Evolutionary conservation across 2,329 filamentous ascomycete species (phyloP).

Genomic region (Fusarium miscanthi): DNA sequence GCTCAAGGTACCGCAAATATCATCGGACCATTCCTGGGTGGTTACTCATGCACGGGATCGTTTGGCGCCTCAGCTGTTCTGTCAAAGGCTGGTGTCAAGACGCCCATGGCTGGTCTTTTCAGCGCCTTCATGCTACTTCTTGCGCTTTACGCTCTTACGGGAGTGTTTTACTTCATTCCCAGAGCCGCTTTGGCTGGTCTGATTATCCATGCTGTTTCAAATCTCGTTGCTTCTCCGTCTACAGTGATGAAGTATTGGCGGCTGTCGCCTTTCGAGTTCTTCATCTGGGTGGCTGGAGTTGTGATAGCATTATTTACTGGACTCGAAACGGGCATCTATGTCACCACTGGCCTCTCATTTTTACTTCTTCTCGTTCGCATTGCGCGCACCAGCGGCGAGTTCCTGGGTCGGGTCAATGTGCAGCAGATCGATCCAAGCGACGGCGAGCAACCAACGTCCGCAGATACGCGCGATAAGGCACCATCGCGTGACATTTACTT

Average conservation of each 20-base stretch:
- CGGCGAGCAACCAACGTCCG: background rate
- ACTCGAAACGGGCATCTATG: conserved; percentile 63
- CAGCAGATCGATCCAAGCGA: conserved; percentile 22
- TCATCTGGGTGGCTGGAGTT: conserved; percentile 81
- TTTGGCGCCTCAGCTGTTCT: conserved; percentile 81
- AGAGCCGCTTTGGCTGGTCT: conserved; percentile 76
- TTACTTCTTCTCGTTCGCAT: conserved; percentile 58
- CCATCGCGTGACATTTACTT: conserved; percentile 53
- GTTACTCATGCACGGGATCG: conserved; percentile 58
- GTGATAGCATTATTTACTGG: conserved; percentile 63
- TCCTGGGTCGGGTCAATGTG: conserved; percentile 55
- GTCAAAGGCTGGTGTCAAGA: conserved; percentile 84
- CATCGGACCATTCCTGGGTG: conserved; percentile 78
- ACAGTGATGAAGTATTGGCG: conserved; percentile 83
- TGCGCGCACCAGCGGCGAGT: conserved; percentile 59
- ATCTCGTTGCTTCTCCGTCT: conserved; percentile 78
- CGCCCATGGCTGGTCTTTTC: conserved; percentile 81
- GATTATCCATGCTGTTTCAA: conserved; percentile 86
- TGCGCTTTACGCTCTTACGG: conserved; percentile 80
- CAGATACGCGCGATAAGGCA: background rate
- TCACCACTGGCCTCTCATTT: conserved; percentile 57
- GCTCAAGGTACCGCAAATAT: conserved; percentile 82
- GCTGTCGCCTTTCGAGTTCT: conserved; percentile 76
- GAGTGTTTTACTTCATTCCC: conserved; percentile 85
- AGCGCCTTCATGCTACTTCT: conserved; percentile 80